Base-by-base conservation (phyloP, 2,329 filamentous ascomycete species). In the Juglanconis oblonga region DNA sequence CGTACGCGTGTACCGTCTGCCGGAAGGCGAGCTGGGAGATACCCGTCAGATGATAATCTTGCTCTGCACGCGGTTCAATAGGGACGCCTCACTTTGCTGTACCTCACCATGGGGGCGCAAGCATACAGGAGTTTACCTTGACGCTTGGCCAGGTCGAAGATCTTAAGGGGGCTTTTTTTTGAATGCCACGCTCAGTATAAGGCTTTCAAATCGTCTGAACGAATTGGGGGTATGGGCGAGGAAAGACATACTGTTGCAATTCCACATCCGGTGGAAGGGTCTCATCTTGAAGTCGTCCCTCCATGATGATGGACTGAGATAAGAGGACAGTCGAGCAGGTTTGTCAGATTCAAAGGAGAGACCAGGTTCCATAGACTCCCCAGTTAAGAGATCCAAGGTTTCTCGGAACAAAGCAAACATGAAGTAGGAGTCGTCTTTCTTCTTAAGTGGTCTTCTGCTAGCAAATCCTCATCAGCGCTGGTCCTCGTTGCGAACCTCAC, bases 21-120 rank as follows among this genome's bases (percentile, higher is more conserved):
- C 88, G 82, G 69, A 91, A 90, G 50, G 88, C 87, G 47, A 90
- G 80, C 81, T 88, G 64, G 17, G 5, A 3, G n/a, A 31, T 3
- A 4, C 0, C 3, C 13, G 35, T 54, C 24, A 59, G 35, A 14
- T 4, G 10, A 8, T 6, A 29, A 24, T 36, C 3, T 29, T 33
- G 13, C 42, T 24, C 7, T 17, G 13, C 3, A n/a, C 24, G 33
- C 29, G 14, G 31, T 32, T 10, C 17, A 11, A 48, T 4, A 32
- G 40, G 47, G 17, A 40, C 33, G n/a, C 52, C 67, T 63, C 70
- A 74, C 80, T 74, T 86, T 86, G 72, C 82, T 83, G 69, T 86
- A 88, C 63, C 86, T 78, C 57, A 89, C 86, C 86, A 89, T 89
- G n/a, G 86, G 86, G 13, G 86, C 86, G 50, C 80, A 84, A 24